Base-by-base conservation (phyloP, 305 asterid genomes). In the Caryopteris hybrid region DNA sequence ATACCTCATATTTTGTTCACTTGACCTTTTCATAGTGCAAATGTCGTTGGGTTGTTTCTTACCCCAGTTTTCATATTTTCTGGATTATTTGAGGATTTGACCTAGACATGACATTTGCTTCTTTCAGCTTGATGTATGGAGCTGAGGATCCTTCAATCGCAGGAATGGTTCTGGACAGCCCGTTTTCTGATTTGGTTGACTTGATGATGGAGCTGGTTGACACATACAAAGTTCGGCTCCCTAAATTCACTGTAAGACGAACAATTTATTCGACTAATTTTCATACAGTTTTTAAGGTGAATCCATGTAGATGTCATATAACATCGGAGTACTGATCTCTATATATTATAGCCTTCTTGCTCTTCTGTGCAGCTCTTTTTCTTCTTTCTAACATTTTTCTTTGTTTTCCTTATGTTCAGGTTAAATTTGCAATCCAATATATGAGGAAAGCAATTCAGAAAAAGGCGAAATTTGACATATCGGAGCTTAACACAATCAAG, bases 131-230 rank as follows among this genome's bases (percentile, higher is more conserved):
- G 81, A 78, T 92, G 92, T 92, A 92, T 63, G 98, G 96, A 69
- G 96, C 85, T 51, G 96, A 89, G 87, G 98, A 92, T 88, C 98
- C 98, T 68, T 92, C 98, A 21, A 86, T 92, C 16, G 97, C 98
- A 50, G 98, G 97, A 78, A 88, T 92, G 95, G 96, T 92, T 77
- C 85, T 92, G 27, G 98, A 92, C 78, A 92, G 98, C 82, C 96
- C 98, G 56, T 92, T 92, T 55, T 89, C 97, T 0, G 97, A 92
- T 86, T 83, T 92, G 83, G 95, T 89, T 63, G 96, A 89, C 79
- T 83, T 92, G 81, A 92, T 90, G 98, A 90, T 86, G 93, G 98
- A 92, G 78, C 85, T 92, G 57, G 98, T 92, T 59, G 97, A 92
- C 81, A 88, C 95, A 34, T 88, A 86, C 83, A 90, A 90, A 86